Evolutionary conservation across 2,329 filamentous ascomycete species (phyloP).

Genomic region (Epichloe uncinata): DNA sequence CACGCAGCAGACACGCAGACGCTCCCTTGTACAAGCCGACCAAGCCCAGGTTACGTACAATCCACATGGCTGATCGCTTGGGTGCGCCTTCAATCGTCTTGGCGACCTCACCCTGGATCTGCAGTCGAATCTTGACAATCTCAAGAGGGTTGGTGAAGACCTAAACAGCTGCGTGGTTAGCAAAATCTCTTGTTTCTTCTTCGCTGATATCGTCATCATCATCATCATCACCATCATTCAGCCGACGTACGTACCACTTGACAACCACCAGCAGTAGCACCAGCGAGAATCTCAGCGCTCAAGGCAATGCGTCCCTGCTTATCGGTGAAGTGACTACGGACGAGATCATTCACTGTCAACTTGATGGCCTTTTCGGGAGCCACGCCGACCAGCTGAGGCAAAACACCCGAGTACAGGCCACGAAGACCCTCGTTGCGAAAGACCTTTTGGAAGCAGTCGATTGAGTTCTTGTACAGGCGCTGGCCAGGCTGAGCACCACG

Average conservation of each 20-base stretch:
- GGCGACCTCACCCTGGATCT: slow-evolving; percentile 90
- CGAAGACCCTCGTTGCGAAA: slow-evolving; percentile 80
- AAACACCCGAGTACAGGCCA: slow-evolving; percentile 85
- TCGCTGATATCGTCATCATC: background rate
- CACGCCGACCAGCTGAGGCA: slow-evolving; percentile 91
- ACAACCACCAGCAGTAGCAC: slow-evolving; percentile 80
- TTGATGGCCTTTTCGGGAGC: slow-evolving; percentile 99
- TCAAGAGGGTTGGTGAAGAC: slow-evolving; percentile 98
- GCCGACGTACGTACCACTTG: slow-evolving; percentile 78
- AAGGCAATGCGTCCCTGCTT: slow-evolving; percentile 62
- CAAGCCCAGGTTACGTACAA: slow-evolving; percentile 86
- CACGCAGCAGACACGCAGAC: slow-evolving; percentile 82
- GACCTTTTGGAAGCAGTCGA: slow-evolving; percentile 91
- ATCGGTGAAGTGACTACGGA: slow-evolving; percentile 62
- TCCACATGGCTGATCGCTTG: slow-evolving; percentile 93
- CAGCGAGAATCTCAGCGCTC: slow-evolving; percentile 66
- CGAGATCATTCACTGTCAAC: slow-evolving; percentile 92
- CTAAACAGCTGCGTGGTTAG: slow-evolving; percentile 26
- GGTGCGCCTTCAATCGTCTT: slow-evolving; percentile 73
- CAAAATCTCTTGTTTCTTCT: background rate
- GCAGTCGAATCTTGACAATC: slow-evolving; percentile 97
- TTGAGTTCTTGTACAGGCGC: slow-evolving; percentile 88
- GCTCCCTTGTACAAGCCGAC: slow-evolving; percentile 95
- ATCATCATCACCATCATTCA: background rate
- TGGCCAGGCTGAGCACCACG: slow-evolving; percentile 70